Conservation (phyloP, 129 eudicot species). For the Calendula officinalis region DNA sequence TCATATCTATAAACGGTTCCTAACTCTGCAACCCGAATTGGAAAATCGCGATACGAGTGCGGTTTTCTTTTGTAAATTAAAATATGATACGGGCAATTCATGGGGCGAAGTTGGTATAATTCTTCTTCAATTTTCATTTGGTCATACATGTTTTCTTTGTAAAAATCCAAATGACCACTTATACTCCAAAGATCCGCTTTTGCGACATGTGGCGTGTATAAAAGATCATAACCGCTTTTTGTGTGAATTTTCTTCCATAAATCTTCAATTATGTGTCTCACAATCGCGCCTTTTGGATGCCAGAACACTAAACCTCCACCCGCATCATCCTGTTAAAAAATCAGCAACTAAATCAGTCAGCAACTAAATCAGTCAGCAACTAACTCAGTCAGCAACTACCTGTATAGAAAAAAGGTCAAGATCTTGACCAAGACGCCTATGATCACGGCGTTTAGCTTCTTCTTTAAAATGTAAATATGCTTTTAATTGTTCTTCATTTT, state of each 20-base stretch:
- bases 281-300: slow-evolving; percentile 98
- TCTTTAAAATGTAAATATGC: slow-evolving; percentile 89
- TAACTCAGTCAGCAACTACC: slow-evolving; percentile 28
- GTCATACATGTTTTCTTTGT: slow-evolving; percentile 93
- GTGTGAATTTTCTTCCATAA: slow-evolving; percentile 86
- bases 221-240: slow-evolving; percentile 69
- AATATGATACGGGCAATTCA: slow-evolving; percentile 98
- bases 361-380: no score
- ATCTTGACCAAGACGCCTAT: slow-evolving; percentile 98
- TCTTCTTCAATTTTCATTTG: slow-evolving; percentile 97
- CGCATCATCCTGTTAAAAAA: slow-evolving; percentile 95
- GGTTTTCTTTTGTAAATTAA: slow-evolving; percentile 74
- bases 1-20: slow-evolving; percentile 98
- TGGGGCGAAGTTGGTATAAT: slow-evolving; percentile 95
- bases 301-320: slow-evolving; percentile 99
- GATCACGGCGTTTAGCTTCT: slow-evolving; percentile 98
- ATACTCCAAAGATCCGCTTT: slow-evolving; percentile 95
- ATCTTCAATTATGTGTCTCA: slow-evolving; percentile 91
- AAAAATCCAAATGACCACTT: slow-evolving; percentile 96
- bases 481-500: slow-evolving; percentile 88
- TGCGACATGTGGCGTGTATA: slow-evolving; percentile 98
- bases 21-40: slow-evolving; percentile 93
- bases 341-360: no score
- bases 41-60: slow-evolving; percentile 93
- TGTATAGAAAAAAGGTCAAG: slow-evolving; percentile 97